Percentiles rank a stretch among this genome's conserved stretches.
phyloP scores from a whole-genome alignment of 495 filamentous ascomycete genomes.

The Annulohypoxylon moriforme region DNA sequence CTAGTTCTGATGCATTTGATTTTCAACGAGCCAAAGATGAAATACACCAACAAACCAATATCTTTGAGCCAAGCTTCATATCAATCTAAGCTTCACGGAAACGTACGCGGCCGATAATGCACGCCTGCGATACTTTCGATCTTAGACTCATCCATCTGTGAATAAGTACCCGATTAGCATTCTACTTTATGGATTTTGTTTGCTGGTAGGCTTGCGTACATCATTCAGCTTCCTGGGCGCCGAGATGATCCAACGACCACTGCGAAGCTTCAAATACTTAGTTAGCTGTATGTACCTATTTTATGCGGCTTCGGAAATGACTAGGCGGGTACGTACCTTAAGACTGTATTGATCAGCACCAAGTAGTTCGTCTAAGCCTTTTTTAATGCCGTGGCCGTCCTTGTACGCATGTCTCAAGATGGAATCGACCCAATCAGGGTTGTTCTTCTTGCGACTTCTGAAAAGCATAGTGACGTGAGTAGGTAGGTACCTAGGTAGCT shows the following conservation, averaged over 20 bases:
- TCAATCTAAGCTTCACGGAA: not conserved
- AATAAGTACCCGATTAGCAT: not conserved
- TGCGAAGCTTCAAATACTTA: constrained; percentile 16
- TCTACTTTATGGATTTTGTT: not conserved
- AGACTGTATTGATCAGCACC: constrained; percentile 6
- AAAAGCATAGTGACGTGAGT: not conserved
- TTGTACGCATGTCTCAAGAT: constrained; percentile 16
- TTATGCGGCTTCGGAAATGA: not conserved
- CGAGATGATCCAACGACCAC: constrained; percentile 24
- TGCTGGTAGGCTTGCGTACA: constrained; percentile 29
- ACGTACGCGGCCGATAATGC: constrained; percentile 2
- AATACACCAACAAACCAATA: no score
- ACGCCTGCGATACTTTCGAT: constrained; percentile 5
- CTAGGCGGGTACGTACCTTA: constrained; percentile 6
- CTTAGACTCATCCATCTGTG: constrained; percentile 17
- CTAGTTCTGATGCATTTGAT: no score
- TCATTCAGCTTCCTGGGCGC: constrained; percentile 38
- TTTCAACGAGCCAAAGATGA: no score
- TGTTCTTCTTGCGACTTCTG: not conserved
- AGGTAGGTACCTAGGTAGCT: not conserved
- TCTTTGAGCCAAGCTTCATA: no score
- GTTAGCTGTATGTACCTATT: not conserved
- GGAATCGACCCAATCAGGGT: constrained; percentile 16
- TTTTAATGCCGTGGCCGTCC: constrained; percentile 4
- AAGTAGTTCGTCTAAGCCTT: constrained; percentile 13